phyloP scores from a whole-genome alignment of 176 grass and related monocot species.

The Secale cereale region DNA sequence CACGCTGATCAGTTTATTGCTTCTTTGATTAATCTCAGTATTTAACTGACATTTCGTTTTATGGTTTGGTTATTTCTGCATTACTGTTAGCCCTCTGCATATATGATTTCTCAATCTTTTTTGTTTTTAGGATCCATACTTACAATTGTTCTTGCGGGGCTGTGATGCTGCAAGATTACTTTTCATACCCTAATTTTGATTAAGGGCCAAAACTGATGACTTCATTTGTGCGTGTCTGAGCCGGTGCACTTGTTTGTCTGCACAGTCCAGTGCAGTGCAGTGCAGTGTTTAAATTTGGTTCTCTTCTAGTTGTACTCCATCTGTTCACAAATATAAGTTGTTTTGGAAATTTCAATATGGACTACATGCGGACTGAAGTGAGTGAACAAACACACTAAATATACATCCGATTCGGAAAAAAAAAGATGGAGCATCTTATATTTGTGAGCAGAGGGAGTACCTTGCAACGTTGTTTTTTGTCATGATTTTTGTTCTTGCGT shows the following conservation, averaged over 20 bases:
- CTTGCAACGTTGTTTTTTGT: background rate
- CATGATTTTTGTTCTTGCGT: background rate
- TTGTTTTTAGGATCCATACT: background rate
- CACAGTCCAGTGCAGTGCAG: background rate
- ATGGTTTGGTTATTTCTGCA: background rate
- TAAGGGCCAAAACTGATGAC: slow-evolving; percentile 55
- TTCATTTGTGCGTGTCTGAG: slow-evolving; percentile 80
- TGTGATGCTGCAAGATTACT: slow-evolving; percentile 46
- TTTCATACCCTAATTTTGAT: slow-evolving; percentile 36
- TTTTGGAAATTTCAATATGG: too few relatives aligned
- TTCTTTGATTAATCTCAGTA: background rate
- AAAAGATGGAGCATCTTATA: too few relatives aligned
- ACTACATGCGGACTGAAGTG: too few relatives aligned
- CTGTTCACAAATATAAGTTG: too few relatives aligned
- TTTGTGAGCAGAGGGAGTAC: too few relatives aligned
- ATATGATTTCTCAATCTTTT: background rate
- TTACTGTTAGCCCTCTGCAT: background rate
- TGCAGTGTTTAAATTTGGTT: background rate
- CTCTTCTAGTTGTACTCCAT: too few relatives aligned
- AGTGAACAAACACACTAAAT: too few relatives aligned
- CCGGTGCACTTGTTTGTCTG: background rate
- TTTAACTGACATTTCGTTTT: too few relatives aligned
- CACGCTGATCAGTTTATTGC: background rate
- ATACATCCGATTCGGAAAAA: too few relatives aligned
- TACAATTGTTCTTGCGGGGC: slow-evolving; percentile 18